Conservation (phyloP, 148 eudicot species). For the Oxyria digyna region DNA sequence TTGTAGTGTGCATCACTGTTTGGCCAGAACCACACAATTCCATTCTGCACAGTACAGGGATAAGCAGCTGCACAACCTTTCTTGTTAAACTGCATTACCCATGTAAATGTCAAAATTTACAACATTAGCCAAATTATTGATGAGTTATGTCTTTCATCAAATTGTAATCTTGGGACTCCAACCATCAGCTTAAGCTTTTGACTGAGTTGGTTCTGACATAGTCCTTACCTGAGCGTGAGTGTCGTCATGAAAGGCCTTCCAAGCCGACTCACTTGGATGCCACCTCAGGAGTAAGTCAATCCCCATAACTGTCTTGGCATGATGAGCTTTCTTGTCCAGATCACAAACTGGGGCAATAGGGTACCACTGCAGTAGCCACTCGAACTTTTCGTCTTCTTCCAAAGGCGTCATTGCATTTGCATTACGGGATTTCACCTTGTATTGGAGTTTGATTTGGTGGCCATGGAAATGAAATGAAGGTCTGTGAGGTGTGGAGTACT, state of each 20-base stretch:
- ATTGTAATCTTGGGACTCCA: no score
- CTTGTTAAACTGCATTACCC: slow-evolving; percentile 35
- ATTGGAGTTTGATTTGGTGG: neutral
- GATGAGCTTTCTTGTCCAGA: slow-evolving; percentile 63
- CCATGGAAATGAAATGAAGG: neutral
- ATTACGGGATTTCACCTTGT: neutral
- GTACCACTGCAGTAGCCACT: slow-evolving; percentile 69
- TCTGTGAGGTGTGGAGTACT: neutral
- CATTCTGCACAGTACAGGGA: no score
- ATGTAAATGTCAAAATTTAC: no score
- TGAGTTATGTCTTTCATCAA: no score
- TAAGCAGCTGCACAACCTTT: no score
- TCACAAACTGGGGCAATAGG: slow-evolving; percentile 56
- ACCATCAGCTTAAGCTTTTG: no score
- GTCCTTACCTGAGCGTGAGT: no score
- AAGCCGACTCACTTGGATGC: slow-evolving; percentile 39
- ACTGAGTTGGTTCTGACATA: no score
- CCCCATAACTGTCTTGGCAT: slow-evolving; percentile 51
- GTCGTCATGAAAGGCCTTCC: slow-evolving; percentile 75
- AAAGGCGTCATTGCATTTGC: no score
- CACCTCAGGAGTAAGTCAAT: slow-evolving; percentile 69
- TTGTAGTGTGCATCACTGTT: slow-evolving; percentile 8
- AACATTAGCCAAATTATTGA: no score
- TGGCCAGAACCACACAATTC: no score
- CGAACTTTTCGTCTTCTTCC: slow-evolving; percentile 24